Evolutionary conservation across 495 filamentous ascomycete genomes (phyloP).

Genomic region (Podospora fimiseda): DNA sequence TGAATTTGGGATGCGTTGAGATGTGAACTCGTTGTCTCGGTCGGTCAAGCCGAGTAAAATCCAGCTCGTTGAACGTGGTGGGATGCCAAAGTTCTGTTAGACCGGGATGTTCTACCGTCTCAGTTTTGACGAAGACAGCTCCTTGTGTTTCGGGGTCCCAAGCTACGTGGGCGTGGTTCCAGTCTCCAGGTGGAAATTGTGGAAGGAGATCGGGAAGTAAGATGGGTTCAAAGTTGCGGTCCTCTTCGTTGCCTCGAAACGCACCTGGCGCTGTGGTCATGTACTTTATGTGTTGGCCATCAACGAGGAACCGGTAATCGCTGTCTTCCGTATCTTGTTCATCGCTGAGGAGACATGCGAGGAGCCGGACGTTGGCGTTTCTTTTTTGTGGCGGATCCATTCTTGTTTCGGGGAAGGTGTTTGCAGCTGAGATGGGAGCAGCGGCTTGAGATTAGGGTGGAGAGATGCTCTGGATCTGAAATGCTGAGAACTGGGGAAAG

Average conservation of each 20-base stretch:
- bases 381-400: no score
- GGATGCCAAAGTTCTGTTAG: slow-evolving; percentile 18
- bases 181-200: slow-evolving; percentile 21
- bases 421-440: no score
- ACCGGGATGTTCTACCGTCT: slow-evolving; percentile 9
- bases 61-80: slow-evolving; percentile 17
- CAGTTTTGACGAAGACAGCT: slow-evolving; percentile 7
- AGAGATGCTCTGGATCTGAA: no score
- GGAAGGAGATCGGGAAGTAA: slow-evolving; percentile 14
- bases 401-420: no score
- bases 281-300: slow-evolving; percentile 14
- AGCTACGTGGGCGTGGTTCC: slow-evolving; percentile 21
- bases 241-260: slow-evolving; percentile 1
- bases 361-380: slow-evolving; percentile 16
- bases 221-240: slow-evolving; percentile 13
- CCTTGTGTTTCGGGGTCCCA: slow-evolving; percentile 7
- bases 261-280: slow-evolving; percentile 5
- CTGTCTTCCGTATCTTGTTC: slow-evolving; percentile 2
- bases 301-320: slow-evolving; percentile 18
- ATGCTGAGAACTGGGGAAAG: no score
- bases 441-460: no score
- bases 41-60: slow-evolving; percentile 6
- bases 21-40: slow-evolving; percentile 14
- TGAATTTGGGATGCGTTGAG: slow-evolving; percentile 17
- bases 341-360: slow-evolving; percentile 5